These are phyloP conservation scores for Trypanosoma melophagium DNA, from an alignment of 208 protist genomes.

Conservation along the genomic window DNA sequence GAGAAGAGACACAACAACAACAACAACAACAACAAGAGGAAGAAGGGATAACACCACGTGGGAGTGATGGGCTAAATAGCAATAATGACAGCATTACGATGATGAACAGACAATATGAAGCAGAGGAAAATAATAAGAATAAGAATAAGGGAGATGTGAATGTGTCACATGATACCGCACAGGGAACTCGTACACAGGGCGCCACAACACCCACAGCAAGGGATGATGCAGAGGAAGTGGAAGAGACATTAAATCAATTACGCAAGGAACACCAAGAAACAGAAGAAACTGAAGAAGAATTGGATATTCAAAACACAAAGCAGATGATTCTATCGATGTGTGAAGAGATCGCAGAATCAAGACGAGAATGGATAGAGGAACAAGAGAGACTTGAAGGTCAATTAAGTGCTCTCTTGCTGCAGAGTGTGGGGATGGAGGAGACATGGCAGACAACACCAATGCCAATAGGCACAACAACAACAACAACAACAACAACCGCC, in stretches of 20 bases:
- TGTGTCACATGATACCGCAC: background rate
- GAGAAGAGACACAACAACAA: background rate
- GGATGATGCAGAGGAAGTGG: background rate
- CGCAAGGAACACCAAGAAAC: background rate
- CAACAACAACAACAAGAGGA: too few relatives aligned
- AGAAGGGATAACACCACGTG: background rate
- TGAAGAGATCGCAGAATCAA: background rate
- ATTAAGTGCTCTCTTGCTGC: background rate
- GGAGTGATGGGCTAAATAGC: background rate
- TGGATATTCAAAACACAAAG: background rate
- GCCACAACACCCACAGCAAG: background rate
- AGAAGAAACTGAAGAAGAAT: background rate
- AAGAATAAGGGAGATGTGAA: too few relatives aligned
- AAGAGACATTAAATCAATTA: background rate
- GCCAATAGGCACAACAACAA: too few relatives aligned
- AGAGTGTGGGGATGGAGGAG: background rate
- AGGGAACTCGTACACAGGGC: background rate
- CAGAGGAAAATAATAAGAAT: background rate
- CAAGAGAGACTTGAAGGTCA: conserved; percentile 1
- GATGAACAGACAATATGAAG: background rate
- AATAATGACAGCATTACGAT: too few relatives aligned
- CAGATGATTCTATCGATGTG: conserved; percentile 7
- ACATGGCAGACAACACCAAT: too few relatives aligned
- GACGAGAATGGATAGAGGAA: background rate
- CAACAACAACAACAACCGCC: too few relatives aligned